Conservation (phyloP, 495 filamentous ascomycete genomes). For the Aspergillus mulundensis region DNA sequence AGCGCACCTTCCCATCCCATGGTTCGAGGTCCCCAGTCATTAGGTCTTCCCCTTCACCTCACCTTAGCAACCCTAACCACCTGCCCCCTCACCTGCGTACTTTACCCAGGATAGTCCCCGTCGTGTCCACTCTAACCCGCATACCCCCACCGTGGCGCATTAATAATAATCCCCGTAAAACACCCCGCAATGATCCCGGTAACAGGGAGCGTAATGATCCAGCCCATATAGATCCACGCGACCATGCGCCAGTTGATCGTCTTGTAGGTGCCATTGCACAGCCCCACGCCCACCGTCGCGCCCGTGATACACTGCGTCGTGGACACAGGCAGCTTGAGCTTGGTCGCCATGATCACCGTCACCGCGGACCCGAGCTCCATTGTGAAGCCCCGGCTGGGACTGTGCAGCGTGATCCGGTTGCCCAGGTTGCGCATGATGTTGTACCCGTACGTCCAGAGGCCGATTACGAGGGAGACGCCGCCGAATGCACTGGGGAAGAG, state of each 20-base stretch:
- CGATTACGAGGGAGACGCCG: constrained; percentile 15
- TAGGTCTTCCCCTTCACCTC: too few relatives aligned
- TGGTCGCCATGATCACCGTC: constrained; percentile 17
- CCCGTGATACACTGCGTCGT: constrained; percentile 58
- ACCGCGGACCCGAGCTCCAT: constrained; percentile 21
- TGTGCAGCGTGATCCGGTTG: constrained; percentile 20
- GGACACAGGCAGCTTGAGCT: constrained; percentile 24
- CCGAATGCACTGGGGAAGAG: constrained; percentile 18
- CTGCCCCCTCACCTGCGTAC: too few relatives aligned
- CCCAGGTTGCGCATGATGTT: constrained; percentile 22
- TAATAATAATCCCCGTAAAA: constrained; percentile 55
- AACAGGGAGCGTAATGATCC: constrained; percentile 56
- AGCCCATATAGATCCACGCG: constrained; percentile 52
- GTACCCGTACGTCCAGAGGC: constrained; percentile 24
- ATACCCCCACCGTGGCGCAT: constrained; percentile 44
- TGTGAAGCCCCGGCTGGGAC: constrained; percentile 17
- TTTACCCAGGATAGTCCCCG: too few relatives aligned
- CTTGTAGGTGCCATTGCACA: constrained; percentile 54
- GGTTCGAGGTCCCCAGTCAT: too few relatives aligned
- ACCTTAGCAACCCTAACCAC: too few relatives aligned
- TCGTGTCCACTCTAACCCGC: not conserved
- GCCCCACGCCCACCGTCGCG: constrained; percentile 58
- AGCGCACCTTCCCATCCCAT: too few relatives aligned
- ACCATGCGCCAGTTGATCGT: constrained; percentile 61
- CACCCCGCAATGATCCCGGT: constrained; percentile 54